phyloP scores from a whole-genome alignment of 805 yeast species.

The Debaryomyces castellii region DNA sequence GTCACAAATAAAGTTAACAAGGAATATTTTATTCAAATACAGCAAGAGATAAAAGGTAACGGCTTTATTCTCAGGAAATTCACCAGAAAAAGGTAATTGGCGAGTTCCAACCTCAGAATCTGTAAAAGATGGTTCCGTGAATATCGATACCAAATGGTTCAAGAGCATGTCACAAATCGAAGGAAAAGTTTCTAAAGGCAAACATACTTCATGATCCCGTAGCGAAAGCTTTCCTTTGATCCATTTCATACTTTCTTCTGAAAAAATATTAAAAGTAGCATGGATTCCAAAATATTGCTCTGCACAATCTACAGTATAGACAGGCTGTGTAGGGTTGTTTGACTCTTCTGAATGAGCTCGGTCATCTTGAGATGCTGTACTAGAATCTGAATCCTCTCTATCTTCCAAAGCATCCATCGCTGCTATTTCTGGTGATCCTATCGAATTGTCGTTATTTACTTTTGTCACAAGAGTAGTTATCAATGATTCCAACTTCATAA shows the following conservation, averaged over 20 bases:
- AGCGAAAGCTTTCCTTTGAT: slow-evolving; percentile 25
- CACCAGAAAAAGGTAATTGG: slow-evolving; percentile 15
- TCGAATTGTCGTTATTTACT: slow-evolving; percentile 8
- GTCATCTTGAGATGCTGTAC: not conserved
- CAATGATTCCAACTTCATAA: slow-evolving; percentile 14
- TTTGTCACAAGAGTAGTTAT: slow-evolving; percentile 14
- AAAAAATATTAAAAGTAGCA: slow-evolving; percentile 34
- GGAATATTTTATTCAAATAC: slow-evolving; percentile 20
- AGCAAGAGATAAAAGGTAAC: slow-evolving; percentile 27
- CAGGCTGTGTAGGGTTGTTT: not conserved
- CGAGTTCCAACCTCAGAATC: slow-evolving; percentile 13
- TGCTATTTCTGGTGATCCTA: not conserved
- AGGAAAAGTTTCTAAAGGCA: slow-evolving; percentile 32
- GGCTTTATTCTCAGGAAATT: slow-evolving; percentile 24
- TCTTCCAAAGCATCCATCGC: not conserved
- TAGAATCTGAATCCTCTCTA: not conserved
- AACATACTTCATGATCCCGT: slow-evolving; percentile 15
- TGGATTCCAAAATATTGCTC: slow-evolving; percentile 36
- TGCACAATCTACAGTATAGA: not conserved
- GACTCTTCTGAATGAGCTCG: not conserved
- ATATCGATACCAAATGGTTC: slow-evolving; percentile 17
- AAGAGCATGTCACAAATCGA: slow-evolving; percentile 17
- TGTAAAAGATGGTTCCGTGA: slow-evolving; percentile 31
- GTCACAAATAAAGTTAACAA: slow-evolving; percentile 21
- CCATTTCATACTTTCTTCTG: slow-evolving; percentile 33